These are phyloP conservation scores for Globisporangium okanoganense DNA, from an alignment of 352 stramenopile species.

Conservation along the genomic window DNA sequence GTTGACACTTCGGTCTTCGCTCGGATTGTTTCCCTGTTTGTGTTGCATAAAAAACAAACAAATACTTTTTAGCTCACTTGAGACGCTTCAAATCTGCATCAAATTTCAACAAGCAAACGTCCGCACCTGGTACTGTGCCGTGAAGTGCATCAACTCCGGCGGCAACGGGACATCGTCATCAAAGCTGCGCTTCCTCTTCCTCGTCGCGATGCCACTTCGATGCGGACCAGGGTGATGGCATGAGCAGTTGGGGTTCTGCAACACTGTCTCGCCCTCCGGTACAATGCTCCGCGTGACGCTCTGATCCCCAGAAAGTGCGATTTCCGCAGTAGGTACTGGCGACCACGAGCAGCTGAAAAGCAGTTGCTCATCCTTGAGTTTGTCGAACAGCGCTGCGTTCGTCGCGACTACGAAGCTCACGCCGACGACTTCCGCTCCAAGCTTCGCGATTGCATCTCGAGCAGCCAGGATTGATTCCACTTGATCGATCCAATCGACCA, in stretches of 20 bases:
- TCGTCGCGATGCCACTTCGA: background rate
- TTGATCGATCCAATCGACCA: constrained; percentile 55
- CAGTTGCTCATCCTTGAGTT: constrained; percentile 36
- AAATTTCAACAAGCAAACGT: background rate
- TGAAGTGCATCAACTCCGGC: constrained; percentile 31
- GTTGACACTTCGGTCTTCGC: constrained; percentile 65
- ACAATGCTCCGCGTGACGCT: constrained; percentile 11
- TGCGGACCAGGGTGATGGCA: constrained; percentile 11
- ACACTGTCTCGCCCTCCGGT: background rate
- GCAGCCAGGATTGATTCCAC: constrained; percentile 39
- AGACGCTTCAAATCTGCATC: too few relatives aligned
- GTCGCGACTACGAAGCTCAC: constrained; percentile 45
- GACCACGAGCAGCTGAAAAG: constrained; percentile 47
- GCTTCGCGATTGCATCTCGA: constrained; percentile 29
- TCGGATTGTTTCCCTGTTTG: constrained; percentile 47
- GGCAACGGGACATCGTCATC: constrained; percentile 5
- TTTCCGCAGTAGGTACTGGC: constrained; percentile 26
- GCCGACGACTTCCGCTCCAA: constrained; percentile 47
- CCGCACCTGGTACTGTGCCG: constrained; percentile 54
- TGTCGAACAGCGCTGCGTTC: constrained; percentile 26
- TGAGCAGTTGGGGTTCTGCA: constrained; percentile 13
- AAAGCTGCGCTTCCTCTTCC: constrained; percentile 11
- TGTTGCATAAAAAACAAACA: background rate
- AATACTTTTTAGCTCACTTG: background rate
- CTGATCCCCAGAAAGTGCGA: constrained; percentile 17